Conservation (phyloP, 2,329 filamentous ascomycete genomes). For the Epichloe gansuensis region DNA sequence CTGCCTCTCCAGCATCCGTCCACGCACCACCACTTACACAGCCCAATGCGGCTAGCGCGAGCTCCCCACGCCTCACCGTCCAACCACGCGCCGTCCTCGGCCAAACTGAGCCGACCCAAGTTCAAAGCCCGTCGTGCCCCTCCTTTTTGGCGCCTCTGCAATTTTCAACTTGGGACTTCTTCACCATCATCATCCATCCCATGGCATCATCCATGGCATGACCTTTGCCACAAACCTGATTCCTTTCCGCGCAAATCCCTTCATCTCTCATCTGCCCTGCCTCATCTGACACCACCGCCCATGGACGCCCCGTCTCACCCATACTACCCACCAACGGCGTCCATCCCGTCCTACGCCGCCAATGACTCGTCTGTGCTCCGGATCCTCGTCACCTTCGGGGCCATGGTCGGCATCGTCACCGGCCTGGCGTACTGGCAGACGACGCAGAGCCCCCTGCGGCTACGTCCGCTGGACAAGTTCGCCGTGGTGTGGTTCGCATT, state of each 20-base stretch:
- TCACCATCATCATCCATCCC: too few species aligned
- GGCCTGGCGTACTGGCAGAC: conserved; percentile 17
- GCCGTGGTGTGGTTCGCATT: conserved; percentile 42
- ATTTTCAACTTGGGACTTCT: too few species aligned
- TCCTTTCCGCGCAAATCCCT: neutral
- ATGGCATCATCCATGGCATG: too few species aligned
- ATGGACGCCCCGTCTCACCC: conserved; percentile 26
- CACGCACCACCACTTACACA: neutral
- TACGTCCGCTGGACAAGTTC: conserved; percentile 25
- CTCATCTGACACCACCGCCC: neutral
- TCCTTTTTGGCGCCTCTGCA: too few species aligned
- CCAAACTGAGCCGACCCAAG: neutral
- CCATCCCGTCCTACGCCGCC: conserved; percentile 31
- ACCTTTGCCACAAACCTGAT: neutral
- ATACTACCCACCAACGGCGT: conserved; percentile 34
- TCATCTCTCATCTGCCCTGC: neutral
- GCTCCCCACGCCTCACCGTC: neutral
- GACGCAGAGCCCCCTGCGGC: conserved; percentile 8
- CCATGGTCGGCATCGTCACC: conserved; percentile 25
- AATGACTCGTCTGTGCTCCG: conserved; percentile 29
- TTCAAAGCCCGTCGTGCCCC: too few species aligned
- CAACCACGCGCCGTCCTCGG: neutral
- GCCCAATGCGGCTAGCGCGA: neutral
- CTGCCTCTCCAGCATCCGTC: too few species aligned
- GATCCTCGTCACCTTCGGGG: conserved; percentile 25